Percentiles rank a stretch among this genome's conserved stretches.
These are phyloP conservation scores for Sisymbrium altissimum DNA, from an alignment of 345 rosid species.

Conservation along the genomic window DNA sequence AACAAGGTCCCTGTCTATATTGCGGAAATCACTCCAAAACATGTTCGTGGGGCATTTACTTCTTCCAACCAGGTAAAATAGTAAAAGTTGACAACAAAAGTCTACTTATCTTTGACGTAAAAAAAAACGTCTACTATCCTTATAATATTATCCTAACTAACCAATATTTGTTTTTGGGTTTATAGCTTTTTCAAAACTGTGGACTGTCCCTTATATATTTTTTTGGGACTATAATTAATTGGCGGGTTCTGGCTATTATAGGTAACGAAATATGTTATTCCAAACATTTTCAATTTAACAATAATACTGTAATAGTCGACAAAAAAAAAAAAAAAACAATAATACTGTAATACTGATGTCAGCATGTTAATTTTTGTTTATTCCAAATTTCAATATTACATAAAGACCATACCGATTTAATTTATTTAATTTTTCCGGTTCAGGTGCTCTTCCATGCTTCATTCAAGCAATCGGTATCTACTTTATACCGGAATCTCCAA, in stretches of 20 bases:
- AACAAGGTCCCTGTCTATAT: slow-evolving; percentile 44
- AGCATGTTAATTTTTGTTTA: slow-evolving; percentile 20
- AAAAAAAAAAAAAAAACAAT: too few species aligned
- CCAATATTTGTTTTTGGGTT: not conserved
- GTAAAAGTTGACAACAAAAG: not conserved
- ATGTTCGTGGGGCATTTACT: slow-evolving; percentile 42
- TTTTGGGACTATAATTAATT: slow-evolving; percentile 32
- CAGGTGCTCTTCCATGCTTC: slow-evolving; percentile 34
- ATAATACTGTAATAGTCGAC: not conserved
- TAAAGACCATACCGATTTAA: not conserved
- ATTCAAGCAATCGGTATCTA: slow-evolving; percentile 38
- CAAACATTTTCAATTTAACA: not conserved
- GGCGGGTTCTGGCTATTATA: slow-evolving; percentile 32
- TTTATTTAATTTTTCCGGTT: not conserved
- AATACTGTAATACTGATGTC: too few species aligned
- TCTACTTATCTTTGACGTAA: not conserved
- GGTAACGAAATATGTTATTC: slow-evolving; percentile 20
- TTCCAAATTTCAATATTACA: slow-evolving; percentile 22
- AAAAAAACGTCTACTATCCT: not conserved
- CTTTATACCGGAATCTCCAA: slow-evolving; percentile 56
- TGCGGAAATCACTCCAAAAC: slow-evolving; percentile 47
- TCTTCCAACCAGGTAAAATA: slow-evolving; percentile 20
- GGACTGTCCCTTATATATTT: slow-evolving; percentile 32
- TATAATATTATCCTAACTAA: not conserved
- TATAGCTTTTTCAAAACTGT: slow-evolving; percentile 27